These are phyloP conservation scores for Houttuynia cordata DNA, from an alignment of 164 flowering plant genomes.

Conservation along the genomic window DNA sequence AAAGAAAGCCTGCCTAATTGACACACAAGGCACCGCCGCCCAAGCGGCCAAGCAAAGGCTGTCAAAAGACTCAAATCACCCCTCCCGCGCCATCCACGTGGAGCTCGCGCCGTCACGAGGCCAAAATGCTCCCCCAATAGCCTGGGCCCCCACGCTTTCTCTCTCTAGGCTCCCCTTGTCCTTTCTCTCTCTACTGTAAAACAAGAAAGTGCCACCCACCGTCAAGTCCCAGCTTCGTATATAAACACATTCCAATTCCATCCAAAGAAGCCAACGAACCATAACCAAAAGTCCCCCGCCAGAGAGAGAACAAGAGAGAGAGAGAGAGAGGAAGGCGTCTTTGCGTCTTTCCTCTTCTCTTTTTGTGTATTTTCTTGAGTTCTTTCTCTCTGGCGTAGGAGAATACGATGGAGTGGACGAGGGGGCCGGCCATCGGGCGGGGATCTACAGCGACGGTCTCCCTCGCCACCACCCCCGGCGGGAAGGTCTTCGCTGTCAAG, in stretches of 20 bases:
- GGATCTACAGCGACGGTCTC: constrained; percentile 38
- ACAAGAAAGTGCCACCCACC: background rate
- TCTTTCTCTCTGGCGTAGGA: background rate
- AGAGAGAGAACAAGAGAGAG: background rate
- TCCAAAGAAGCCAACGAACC: background rate
- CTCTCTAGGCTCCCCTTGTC: too few species aligned
- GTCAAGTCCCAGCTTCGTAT: background rate
- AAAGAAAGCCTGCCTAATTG: too few species aligned
- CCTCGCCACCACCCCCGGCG: constrained; percentile 43
- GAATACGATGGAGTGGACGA: constrained; percentile 29
- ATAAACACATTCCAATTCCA: background rate
- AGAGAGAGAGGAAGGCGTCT: too few species aligned
- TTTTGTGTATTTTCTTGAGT: background rate
- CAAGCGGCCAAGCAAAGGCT: constrained; percentile 4
- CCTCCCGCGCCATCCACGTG: background rate
- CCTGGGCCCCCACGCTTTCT: too few species aligned
- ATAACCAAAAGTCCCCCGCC: background rate
- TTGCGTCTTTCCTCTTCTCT: background rate
- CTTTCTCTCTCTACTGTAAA: background rate
- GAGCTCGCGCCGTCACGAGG: background rate
- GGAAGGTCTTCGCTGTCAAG: constrained; percentile 51
- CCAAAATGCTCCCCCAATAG: background rate
- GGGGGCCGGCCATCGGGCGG: constrained; percentile 51
- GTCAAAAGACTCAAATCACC: too few species aligned
- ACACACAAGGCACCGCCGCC: background rate